phyloP scores from a whole-genome alignment of 148 eudicot genomes.

The Dianthus caryophyllus region DNA sequence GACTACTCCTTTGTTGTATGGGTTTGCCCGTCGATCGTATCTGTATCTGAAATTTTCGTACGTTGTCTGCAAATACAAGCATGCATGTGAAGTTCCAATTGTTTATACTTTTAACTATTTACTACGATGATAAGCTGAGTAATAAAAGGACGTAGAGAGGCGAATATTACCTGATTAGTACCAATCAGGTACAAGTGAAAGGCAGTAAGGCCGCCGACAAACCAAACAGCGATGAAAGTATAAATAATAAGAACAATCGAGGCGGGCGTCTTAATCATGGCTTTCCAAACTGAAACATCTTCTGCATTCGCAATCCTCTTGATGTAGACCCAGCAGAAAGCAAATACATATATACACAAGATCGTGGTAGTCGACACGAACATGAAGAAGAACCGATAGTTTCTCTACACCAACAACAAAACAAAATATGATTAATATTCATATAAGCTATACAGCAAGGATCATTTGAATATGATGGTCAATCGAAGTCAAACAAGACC shows the following conservation, averaged over 20 bases:
- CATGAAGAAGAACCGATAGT: slow-evolving; percentile 98
- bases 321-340: slow-evolving; percentile 95
- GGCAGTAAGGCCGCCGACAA: slow-evolving; percentile 93
- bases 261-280: slow-evolving; percentile 92
- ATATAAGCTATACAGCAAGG: not conserved
- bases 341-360: slow-evolving; percentile 76
- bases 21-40: slow-evolving; percentile 81
- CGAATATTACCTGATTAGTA: slow-evolving; percentile 70
- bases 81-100: not conserved
- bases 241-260: slow-evolving; percentile 80
- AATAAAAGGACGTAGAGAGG: not conserved
- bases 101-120: not conserved
- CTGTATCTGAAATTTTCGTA: slow-evolving; percentile 93
- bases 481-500: no score
- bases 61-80: slow-evolving; percentile 63
- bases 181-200: slow-evolving; percentile 91
- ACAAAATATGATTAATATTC: not conserved
- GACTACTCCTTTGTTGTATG: slow-evolving; percentile 80
- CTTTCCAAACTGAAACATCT: slow-evolving; percentile 70
- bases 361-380: slow-evolving; percentile 85
- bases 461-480: no score
- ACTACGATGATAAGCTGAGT: not conserved
- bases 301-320: slow-evolving; percentile 67
- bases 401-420: slow-evolving; percentile 57
- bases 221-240: slow-evolving; percentile 93